Percentiles rank a stretch among this genome's conserved stretches.
These are phyloP conservation scores for Tuber calosporum DNA, from an alignment of 495 filamentous ascomycete species.

Conservation along the genomic window DNA sequence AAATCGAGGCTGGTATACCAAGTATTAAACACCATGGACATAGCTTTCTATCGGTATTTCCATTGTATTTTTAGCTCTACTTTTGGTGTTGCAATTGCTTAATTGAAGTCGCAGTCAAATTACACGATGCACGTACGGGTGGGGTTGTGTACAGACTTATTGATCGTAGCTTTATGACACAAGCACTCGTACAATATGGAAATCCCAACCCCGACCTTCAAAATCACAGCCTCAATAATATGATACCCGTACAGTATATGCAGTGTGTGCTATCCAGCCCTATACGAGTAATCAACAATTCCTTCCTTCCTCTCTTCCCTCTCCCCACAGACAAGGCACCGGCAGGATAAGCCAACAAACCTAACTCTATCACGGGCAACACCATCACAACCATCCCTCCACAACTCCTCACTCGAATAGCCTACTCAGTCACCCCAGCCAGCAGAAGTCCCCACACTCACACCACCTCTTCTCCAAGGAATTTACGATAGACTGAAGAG, in stretches of 20 bases:
- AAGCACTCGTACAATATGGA: too few relatives aligned
- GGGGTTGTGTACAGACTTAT: too few relatives aligned
- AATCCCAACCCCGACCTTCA: neutral
- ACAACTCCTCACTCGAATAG: neutral
- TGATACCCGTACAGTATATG: neutral
- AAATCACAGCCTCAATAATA: neutral
- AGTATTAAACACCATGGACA: too few relatives aligned
- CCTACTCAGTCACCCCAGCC: neutral
- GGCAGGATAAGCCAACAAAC: conserved; percentile 8
- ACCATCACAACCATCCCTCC: neutral
- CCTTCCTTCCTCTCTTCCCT: neutral
- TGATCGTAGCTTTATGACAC: too few relatives aligned
- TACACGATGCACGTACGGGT: too few relatives aligned
- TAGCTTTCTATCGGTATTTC: too few relatives aligned
- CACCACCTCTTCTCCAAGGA: neutral
- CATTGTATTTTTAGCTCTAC: too few relatives aligned
- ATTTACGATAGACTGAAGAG: neutral
- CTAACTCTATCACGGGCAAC: neutral
- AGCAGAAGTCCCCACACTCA: neutral
- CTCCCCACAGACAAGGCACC: neutral
- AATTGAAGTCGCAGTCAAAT: too few relatives aligned
- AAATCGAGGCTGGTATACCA: too few relatives aligned
- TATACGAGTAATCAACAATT: neutral
- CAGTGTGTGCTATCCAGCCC: neutral
- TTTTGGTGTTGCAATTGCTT: too few relatives aligned